Base-by-base conservation (phyloP, 208 protist species). In the Trypanosoma theileri region DNA sequence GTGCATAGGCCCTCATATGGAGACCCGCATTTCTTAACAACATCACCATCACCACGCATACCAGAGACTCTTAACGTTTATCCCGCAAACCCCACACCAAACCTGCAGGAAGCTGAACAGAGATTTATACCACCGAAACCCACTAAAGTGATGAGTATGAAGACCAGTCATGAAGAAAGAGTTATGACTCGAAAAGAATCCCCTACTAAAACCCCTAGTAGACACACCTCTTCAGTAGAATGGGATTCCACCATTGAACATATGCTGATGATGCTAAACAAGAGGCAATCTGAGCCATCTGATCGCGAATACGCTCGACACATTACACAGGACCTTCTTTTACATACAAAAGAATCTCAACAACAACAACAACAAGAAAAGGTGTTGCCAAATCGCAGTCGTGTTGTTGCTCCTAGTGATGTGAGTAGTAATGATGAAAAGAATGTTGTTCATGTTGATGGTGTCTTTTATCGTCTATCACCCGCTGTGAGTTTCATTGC, bases 281-380 rank as follows among this genome's bases (percentile, higher is more conserved):
- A 57, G n/a, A 22, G 22, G 14, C 6, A 22, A 41, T 17, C 12
- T 40, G 53, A 57, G 11, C 24, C 12, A 16, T 26, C 53, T 31
- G 22, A 35, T 35, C n/a, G 22, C 7, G 6, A n/a, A 16, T 64
- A 64, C 24, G 44, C 45, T 6, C n/a, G 24, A 19, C 4, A 31
- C 3, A 64, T 64, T 53, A n/a, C 59, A 50, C 19, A 26, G 17
- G 59, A 64, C 14, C 4, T 64, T 35, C 31, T 64, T 6, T 22
- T 26, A 53, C 41, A 26, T 17, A 4, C 21, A 19, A 19, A 28
- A 52, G n/a, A 10, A 19, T 28, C 42, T 54, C n/a, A 28, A 7
- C 12, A n/a, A 48, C 45, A 10, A 35, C 28, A 8, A 35, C 28
- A 35, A 35, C 28, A 35, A 35, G 28, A 35, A 35, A 35, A 35